A percentile compares a stretch with the other conserved stretches of the same genome.
These are phyloP conservation scores for Nicotiana noctiflora DNA, from an alignment of 257 asterid genomes.

Conservation along the genomic window DNA sequence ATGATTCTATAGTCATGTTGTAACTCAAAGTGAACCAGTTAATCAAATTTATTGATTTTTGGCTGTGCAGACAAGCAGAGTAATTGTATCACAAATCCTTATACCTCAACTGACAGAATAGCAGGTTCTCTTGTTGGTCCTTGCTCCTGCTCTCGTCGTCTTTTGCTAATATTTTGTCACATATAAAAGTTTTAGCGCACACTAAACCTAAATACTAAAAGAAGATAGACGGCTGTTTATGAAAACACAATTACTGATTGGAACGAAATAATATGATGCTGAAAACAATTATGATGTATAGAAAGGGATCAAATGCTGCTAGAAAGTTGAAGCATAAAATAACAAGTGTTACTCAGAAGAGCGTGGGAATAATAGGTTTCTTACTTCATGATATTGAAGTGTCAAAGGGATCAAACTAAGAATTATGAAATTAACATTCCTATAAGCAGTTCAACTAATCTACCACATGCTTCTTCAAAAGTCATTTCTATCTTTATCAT, in stretches of 20 bases:
- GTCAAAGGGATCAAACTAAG: background rate
- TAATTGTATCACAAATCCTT: background rate
- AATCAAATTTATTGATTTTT: background rate
- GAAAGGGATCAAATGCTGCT: background rate
- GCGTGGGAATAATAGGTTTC: background rate
- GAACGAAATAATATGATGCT: background rate
- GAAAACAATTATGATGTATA: background rate
- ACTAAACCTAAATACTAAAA: background rate
- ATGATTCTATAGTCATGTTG: background rate
- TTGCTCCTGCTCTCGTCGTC: slow-evolving; percentile 41
- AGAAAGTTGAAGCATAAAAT: background rate
- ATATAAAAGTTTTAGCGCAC: background rate
- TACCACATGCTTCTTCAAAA: background rate
- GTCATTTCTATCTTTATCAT: background rate
- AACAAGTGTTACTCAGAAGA: background rate
- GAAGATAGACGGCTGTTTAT: background rate
- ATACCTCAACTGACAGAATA: slow-evolving; percentile 91
- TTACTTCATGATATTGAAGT: background rate
- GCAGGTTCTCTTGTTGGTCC: slow-evolving; percentile 66
- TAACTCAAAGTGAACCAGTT: background rate
- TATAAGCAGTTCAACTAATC: background rate
- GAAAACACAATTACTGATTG: background rate
- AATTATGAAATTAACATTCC: background rate
- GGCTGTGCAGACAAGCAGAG: background rate
- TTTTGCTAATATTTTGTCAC: slow-evolving; percentile 38